Evolutionary conservation across 352 stramenopile species (phyloP).

Genomic region (Phytophthora multivora): DNA sequence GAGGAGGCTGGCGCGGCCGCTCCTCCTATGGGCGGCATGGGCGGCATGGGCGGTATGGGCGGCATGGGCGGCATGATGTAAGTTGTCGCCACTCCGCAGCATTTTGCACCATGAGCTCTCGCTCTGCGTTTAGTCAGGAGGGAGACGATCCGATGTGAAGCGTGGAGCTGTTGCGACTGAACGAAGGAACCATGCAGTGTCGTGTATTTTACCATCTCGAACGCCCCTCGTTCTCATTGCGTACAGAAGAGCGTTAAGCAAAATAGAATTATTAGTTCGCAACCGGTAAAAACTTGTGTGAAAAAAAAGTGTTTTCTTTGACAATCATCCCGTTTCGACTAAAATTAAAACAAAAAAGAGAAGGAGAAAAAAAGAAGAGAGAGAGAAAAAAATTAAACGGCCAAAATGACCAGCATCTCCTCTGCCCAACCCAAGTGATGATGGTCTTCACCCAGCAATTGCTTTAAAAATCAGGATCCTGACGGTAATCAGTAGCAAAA

Average conservation of each 20-base stretch:
- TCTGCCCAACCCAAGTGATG: slow-evolving; percentile 9
- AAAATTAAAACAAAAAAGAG: no score
- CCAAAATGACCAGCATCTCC: no score
- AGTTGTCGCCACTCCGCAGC: slow-evolving; percentile 23
- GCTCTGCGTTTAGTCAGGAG: slow-evolving; percentile 13
- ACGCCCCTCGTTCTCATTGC: slow-evolving; percentile 20
- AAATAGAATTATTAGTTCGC: slow-evolving; percentile 52
- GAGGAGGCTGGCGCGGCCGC: slow-evolving; percentile 71
- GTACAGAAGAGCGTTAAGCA: slow-evolving; percentile 36
- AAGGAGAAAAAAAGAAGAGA: no score
- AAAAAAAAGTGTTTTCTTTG: no score
- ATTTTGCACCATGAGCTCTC: slow-evolving; percentile 20
- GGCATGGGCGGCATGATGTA: slow-evolving; percentile 90
- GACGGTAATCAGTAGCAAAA: slow-evolving; percentile 11
- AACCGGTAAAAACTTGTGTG: slow-evolving; percentile 1
- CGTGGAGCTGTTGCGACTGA: slow-evolving; percentile 39
- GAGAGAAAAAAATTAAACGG: background rate
- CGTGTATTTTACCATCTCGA: slow-evolving; percentile 5
- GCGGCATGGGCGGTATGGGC: slow-evolving; percentile 81
- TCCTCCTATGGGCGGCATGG: slow-evolving; percentile 83
- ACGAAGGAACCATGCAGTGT: slow-evolving; percentile 28
- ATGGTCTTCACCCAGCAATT: slow-evolving; percentile 15
- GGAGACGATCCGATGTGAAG: slow-evolving; percentile 27
- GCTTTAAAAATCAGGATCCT: slow-evolving; percentile 15
- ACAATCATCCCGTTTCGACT: no score